Evolutionary conservation across 2,329 filamentous ascomycete species (phyloP).

Genomic region (Alternaria hordeiaustralica): DNA sequence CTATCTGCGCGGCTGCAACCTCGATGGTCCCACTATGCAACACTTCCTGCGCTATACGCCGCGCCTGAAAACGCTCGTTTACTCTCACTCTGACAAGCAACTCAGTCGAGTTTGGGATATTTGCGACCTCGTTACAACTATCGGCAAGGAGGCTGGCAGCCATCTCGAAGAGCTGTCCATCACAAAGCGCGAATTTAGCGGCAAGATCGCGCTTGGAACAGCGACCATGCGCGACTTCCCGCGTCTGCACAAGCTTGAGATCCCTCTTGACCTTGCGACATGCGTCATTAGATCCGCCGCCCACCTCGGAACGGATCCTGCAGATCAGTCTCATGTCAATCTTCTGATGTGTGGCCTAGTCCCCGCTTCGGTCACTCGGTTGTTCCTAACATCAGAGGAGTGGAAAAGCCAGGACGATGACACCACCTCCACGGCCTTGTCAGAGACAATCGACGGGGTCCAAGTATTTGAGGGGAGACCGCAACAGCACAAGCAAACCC

Average conservation of each 20-base stretch:
- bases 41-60: slow-evolving; percentile 21
- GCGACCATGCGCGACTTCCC: slow-evolving; percentile 15
- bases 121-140: background rate
- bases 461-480: slow-evolving; percentile 12
- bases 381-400: slow-evolving; percentile 18
- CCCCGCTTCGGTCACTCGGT: slow-evolving; percentile 19
- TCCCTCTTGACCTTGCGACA: background rate
- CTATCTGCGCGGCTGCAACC: background rate
- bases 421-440: background rate
- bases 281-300: background rate
- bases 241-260: slow-evolving; percentile 6
- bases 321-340: slow-evolving; percentile 16
- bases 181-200: slow-evolving; percentile 17
- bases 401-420: background rate
- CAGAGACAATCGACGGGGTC: slow-evolving; percentile 12
- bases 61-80: slow-evolving; percentile 20
- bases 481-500: slow-evolving; percentile 19
- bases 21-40: slow-evolving; percentile 8
- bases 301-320: background rate
- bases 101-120: background rate
- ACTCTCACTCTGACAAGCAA: slow-evolving; percentile 18
- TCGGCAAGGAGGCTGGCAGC: background rate
- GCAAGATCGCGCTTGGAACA: slow-evolving; percentile 18
- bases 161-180: slow-evolving; percentile 12
- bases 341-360: slow-evolving; percentile 19